Evolutionary conservation across 441 rosid species (phyloP), one percentile per base, ranked within the genome.

Genomic region (Croton laevigatus): DNA sequence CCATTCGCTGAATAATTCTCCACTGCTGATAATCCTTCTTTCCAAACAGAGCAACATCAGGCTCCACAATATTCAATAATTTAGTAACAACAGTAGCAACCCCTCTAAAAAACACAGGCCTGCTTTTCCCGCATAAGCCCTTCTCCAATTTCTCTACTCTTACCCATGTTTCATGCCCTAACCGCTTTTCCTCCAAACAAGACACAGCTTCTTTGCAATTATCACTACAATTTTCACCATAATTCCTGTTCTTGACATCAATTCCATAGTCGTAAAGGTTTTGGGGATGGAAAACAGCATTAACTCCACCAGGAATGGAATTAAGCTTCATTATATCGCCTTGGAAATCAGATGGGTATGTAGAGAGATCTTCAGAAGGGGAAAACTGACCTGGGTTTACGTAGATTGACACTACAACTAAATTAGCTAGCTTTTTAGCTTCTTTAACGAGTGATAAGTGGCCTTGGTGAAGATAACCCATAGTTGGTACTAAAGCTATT

Each of bases 371-470:
- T 76, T 94, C 98, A 0, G 87, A 73, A 46, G 97, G 96, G 16
- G 98, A 77, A 70, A 94, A 92, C 80, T 94, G 98, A 73, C 98
- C 98, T 59, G 98, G 98, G 79, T 94, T 94, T 45, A 94, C 94
- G 71, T 90, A 92, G 73, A 90, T 85, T 65, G 98, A 92, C 59
- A 94, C 91, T 51, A 91, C 98, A 27, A 82, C 77, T 77, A 82
- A 62, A 75, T 87, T 73, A 65, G 86, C 52, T 69, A 55, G 88
- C 16, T 54, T 71, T 32, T 66, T 86, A 54, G 98, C 93, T 73
- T 90, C 81, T 67, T 81, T 73, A 54, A 94, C 78, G 68, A 94
- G 96, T 10, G 96, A 85, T 44, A 94, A 68, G 78, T 94, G 98
- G 62, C 96, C 97, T 60, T 82, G 80, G 70, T 94, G 98, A 62